Conservation (phyloP, 768 basidiomycete genomes). For the Serpula lacrymans region DNA sequence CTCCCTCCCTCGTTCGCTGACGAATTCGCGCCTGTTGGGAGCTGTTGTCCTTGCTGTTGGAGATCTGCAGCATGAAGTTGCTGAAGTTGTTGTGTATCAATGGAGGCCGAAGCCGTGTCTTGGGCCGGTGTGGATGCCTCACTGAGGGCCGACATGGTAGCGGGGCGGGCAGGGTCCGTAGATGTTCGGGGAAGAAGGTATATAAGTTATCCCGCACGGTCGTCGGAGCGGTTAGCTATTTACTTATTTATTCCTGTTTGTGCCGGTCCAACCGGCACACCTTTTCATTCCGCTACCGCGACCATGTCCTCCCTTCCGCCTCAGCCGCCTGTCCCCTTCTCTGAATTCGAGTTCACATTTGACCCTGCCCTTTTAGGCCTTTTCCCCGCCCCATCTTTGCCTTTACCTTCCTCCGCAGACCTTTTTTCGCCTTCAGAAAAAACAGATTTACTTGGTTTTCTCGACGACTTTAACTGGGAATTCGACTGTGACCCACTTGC, state of each 20-base stretch:
- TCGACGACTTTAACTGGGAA: constrained; percentile 78
- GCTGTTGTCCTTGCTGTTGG: constrained; percentile 32
- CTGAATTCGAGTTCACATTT: constrained; percentile 72
- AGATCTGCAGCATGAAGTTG: constrained; percentile 30
- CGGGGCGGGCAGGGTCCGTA: constrained; percentile 36
- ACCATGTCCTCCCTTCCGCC: constrained; percentile 27
- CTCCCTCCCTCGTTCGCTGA: constrained; percentile 37
- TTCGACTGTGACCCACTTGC: constrained; percentile 39
- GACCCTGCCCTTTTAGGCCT: constrained; percentile 55
- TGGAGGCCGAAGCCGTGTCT: constrained; percentile 53
- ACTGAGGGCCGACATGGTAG: constrained; percentile 73
- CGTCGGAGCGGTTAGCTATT: constrained; percentile 26
- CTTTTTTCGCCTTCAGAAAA: constrained; percentile 79
- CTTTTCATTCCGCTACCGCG: constrained; percentile 5
- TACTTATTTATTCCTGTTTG: constrained; percentile 25
- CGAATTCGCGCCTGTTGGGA: constrained; percentile 23
- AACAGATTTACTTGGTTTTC: constrained; percentile 74
- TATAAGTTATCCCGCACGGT: too few relatives aligned
- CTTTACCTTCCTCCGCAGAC: constrained; percentile 68
- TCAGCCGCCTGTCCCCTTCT: constrained; percentile 55
- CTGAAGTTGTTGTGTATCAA: constrained; percentile 52
- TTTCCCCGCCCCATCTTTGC: constrained; percentile 57
- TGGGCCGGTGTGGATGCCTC: constrained; percentile 67
- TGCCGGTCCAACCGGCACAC: constrained; percentile 19
- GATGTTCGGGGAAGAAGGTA: constrained; percentile 21